Evolutionary conservation across 2,329 filamentous ascomycete genomes (phyloP).

Genomic region (Sarocladiaceae sp.): DNA sequence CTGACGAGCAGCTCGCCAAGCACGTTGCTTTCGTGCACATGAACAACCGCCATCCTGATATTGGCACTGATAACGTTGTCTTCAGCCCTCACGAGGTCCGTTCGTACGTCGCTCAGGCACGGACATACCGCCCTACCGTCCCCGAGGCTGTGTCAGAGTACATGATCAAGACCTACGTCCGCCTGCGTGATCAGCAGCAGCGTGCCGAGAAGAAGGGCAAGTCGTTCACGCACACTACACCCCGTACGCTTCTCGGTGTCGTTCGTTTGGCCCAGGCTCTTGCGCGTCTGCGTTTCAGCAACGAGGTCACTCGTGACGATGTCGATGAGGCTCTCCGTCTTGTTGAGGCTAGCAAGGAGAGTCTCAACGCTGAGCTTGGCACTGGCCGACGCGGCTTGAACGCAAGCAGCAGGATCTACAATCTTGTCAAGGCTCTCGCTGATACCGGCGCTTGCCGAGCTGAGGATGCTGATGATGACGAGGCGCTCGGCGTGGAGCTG

Average conservation of each 20-base stretch:
- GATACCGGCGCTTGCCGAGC: constrained; percentile 81
- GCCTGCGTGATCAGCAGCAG: constrained; percentile 86
- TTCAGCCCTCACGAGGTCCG: constrained; percentile 92
- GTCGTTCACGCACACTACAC: constrained; percentile 89
- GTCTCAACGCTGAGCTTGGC: constrained; percentile 65
- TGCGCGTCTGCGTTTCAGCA: constrained; percentile 82
- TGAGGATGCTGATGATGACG: constrained; percentile 55
- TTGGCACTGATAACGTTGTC: constrained; percentile 54
- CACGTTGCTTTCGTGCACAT: constrained; percentile 98
- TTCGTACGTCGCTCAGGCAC: constrained; percentile 89
- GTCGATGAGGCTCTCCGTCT: constrained; percentile 91
- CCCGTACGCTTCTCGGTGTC: constrained; percentile 87
- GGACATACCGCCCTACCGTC: constrained; percentile 80
- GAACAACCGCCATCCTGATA: constrained; percentile 86
- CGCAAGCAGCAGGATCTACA: constrained; percentile 86
- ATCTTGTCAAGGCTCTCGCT: constrained; percentile 81
- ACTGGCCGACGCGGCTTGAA: constrained; percentile 62
- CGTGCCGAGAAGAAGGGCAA: constrained; percentile 85
- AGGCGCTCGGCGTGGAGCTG: constrained; percentile 57
- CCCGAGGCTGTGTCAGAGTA: constrained; percentile 86
- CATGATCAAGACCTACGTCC: constrained; percentile 94
- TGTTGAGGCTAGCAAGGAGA: constrained; percentile 89
- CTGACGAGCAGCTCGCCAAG: constrained; percentile 86
- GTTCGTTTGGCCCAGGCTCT: constrained; percentile 91
- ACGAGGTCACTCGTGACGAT: constrained; percentile 80